These are phyloP conservation scores for Leccinum subtestaceum DNA, from an alignment of 768 basidiomycete species.

Conservation along the genomic window DNA sequence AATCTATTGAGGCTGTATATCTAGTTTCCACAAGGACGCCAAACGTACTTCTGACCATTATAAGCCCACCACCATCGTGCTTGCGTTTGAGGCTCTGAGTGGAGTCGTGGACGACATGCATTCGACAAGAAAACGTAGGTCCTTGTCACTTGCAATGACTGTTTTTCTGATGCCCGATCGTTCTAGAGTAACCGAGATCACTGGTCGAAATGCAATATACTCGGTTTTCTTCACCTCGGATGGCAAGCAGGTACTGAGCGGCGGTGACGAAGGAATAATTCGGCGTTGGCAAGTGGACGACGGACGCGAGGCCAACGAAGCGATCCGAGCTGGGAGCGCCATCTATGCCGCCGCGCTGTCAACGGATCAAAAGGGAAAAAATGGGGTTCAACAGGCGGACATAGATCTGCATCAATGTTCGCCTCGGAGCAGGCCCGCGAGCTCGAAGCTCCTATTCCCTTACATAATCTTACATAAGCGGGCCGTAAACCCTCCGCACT, in stretches of 20 bases:
- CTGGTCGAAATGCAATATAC: neutral
- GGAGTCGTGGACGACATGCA: neutral
- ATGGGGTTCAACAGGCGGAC: no score
- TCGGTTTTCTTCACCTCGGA: neutral
- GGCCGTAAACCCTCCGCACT: no score
- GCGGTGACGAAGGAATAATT: neutral
- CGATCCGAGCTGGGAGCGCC: neutral
- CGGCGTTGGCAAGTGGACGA: conserved; percentile 1
- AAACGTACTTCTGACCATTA: neutral
- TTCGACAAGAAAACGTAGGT: neutral
- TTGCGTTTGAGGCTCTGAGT: neutral
- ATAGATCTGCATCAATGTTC: no score
- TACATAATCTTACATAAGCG: no score
- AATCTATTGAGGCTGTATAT: neutral
- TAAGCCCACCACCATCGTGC: neutral
- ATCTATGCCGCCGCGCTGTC: neutral
- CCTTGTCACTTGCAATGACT: neutral
- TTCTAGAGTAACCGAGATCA: neutral
- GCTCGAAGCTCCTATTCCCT: no score
- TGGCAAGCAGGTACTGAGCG: conserved; percentile 1
- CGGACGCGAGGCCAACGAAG: neutral
- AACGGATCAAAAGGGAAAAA: neutral
- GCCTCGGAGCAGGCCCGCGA: no score
- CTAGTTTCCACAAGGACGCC: neutral
- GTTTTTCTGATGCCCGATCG: neutral